A percentile compares a stretch with the other conserved stretches of the same genome.
These are phyloP conservation scores for Colletotrichum gigasporum DNA, from an alignment of 2,329 filamentous ascomycete species.

Conservation along the genomic window DNA sequence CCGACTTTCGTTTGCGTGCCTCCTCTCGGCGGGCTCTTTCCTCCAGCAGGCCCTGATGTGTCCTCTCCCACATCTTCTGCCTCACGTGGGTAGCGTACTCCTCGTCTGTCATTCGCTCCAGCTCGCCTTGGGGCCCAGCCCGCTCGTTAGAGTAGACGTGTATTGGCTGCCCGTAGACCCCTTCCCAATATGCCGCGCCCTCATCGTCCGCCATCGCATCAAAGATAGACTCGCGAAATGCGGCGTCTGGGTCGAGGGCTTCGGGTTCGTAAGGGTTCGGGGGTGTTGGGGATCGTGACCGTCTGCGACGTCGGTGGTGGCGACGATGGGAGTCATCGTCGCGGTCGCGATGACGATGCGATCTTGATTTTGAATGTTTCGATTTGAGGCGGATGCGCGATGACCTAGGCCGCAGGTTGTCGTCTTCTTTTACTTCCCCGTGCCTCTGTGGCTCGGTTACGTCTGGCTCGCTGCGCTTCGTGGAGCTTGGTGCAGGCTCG, in stretches of 20 bases:
- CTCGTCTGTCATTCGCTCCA: conserved; percentile 91
- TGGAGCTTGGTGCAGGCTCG: background rate
- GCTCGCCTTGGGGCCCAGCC: conserved; percentile 57
- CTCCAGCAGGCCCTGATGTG: conserved; percentile 82
- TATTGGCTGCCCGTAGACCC: conserved; percentile 95
- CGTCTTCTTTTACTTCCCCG: background rate
- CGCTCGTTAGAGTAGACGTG: conserved; percentile 74
- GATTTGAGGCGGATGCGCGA: conserved; percentile 55
- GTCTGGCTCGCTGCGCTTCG: conserved; percentile 24
- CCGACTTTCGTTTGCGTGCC: conserved; percentile 58
- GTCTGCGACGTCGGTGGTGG: conserved; percentile 39
- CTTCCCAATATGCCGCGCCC: conserved; percentile 93
- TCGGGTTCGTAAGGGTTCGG: conserved; percentile 57
- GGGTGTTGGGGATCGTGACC: conserved; percentile 55
- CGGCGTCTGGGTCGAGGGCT: conserved; percentile 72
- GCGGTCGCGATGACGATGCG: conserved; percentile 35
- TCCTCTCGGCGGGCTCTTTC: conserved; percentile 73
- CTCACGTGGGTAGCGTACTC: conserved; percentile 90
- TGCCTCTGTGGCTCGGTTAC: background rate
- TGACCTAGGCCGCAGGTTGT: conserved; percentile 32
- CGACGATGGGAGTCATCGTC: conserved; percentile 38
- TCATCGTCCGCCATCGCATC: conserved; percentile 98
- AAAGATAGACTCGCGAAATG: conserved; percentile 94
- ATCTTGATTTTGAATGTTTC: conserved; percentile 39
- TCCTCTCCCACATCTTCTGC: conserved; percentile 94